Conservation (phyloP, 2,329 filamentous ascomycete species). For the Beauveria scarabaeidicola region DNA sequence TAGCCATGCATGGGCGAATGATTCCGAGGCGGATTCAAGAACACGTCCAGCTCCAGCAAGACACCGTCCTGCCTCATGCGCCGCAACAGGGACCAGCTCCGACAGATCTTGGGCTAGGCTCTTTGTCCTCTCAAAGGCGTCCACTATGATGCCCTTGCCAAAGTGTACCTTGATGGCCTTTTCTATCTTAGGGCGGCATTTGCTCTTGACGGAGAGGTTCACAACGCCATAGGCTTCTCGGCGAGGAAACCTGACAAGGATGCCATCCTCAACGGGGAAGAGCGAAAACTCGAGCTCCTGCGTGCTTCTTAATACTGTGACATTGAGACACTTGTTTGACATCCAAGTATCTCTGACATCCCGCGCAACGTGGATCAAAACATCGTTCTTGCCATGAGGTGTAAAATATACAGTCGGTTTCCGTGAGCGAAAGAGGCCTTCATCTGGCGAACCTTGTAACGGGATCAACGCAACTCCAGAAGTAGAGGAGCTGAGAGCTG, state of each 20-base stretch:
- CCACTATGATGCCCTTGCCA: slow-evolving; percentile 38
- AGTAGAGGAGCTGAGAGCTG: slow-evolving; percentile 13
- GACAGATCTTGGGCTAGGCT: slow-evolving; percentile 34
- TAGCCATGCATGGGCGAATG: slow-evolving; percentile 14
- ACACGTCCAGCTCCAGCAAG: slow-evolving; percentile 27
- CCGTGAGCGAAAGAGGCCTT: slow-evolving; percentile 27
- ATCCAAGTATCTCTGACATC: slow-evolving; percentile 45
- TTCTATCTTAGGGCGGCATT: slow-evolving; percentile 50
- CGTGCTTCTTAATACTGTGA: slow-evolving; percentile 44
- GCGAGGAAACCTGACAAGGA: slow-evolving; percentile 42
- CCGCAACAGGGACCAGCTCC: slow-evolving; percentile 30
- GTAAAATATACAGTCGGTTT: slow-evolving; percentile 24
- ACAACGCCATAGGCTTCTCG: slow-evolving; percentile 50
- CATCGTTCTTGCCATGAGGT: slow-evolving; percentile 35
- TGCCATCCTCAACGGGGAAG: slow-evolving; percentile 39
- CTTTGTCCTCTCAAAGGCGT: slow-evolving; percentile 36
- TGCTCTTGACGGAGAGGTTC: slow-evolving; percentile 49
- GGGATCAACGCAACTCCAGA: slow-evolving; percentile 22
- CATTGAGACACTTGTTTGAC: slow-evolving; percentile 45
- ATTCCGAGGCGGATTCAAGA: slow-evolving; percentile 23
- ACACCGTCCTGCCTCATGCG: slow-evolving; percentile 30
- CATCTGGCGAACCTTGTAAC: slow-evolving; percentile 22
- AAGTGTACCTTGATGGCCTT: slow-evolving; percentile 55
- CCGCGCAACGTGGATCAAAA: slow-evolving; percentile 45
- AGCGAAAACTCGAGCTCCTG: slow-evolving; percentile 40